These are phyloP conservation scores for Jamesozyma jinghongensis DNA, from an alignment of 805 yeast species.

Conservation along the genomic window DNA sequence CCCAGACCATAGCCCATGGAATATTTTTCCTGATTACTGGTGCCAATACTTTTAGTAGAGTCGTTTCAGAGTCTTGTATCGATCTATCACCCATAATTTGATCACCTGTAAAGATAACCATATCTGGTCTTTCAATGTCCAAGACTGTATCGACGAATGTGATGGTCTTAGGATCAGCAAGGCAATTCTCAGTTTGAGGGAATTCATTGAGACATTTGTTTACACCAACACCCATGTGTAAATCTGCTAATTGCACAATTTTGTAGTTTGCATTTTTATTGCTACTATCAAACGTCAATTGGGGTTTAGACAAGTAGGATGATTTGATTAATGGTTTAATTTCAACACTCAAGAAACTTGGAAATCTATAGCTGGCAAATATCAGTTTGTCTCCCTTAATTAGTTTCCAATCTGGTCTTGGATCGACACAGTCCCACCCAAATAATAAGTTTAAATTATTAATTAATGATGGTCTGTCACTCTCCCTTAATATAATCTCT, in stretches of 20 bases:
- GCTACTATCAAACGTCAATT: constrained; percentile 5
- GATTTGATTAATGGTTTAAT: not conserved
- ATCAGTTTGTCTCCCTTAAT: constrained; percentile 2
- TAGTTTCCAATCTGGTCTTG: constrained; percentile 61
- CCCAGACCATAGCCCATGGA: constrained; percentile 81
- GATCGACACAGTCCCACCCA: constrained; percentile 67
- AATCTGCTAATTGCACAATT: constrained; percentile 82
- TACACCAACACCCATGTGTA: constrained; percentile 78
- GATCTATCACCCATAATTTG: constrained; percentile 70
- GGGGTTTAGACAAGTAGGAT: constrained; percentile 1
- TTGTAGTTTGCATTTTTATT: constrained; percentile 47
- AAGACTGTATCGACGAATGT: constrained; percentile 53
- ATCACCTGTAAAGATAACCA: constrained; percentile 86
- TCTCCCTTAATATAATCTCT: not conserved
- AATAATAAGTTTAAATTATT: constrained; percentile 61
- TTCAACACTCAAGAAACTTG: constrained; percentile 10
- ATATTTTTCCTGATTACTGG: constrained; percentile 60
- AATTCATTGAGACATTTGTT: constrained; percentile 73
- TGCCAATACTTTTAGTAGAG: constrained; percentile 64
- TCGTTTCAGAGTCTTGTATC: constrained; percentile 73
- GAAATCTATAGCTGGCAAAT: constrained; percentile 3
- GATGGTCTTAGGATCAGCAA: constrained; percentile 69
- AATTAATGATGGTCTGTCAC: constrained; percentile 24
- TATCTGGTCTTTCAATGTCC: constrained; percentile 71
- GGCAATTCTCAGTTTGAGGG: constrained; percentile 50